phyloP scores from a whole-genome alignment of 495 filamentous ascomycete genomes.

The Sordaria brevicollis region DNA sequence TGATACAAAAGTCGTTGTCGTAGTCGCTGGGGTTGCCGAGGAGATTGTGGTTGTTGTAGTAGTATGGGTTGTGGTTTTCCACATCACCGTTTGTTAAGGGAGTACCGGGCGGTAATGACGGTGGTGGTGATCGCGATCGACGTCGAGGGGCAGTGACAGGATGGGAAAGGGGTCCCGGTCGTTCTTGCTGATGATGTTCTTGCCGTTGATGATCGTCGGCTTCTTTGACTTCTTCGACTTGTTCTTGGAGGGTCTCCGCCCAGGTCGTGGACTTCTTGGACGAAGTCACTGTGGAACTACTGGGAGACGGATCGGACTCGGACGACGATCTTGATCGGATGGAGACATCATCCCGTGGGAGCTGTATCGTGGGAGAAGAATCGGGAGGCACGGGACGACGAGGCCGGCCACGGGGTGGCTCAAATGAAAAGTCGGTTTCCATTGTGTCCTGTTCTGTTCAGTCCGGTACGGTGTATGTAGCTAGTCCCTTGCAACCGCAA shows the following conservation, averaged over 20 bases:
- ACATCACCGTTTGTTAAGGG: not conserved
- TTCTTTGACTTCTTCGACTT: not conserved
- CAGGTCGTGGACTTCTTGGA: not conserved
- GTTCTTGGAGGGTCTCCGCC: not conserved
- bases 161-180: not conserved
- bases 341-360: too few relatives aligned
- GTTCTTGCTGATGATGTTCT: not conserved
- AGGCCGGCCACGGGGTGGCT: not conserved
- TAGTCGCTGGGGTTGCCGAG: not conserved
- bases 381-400: too few relatives aligned
- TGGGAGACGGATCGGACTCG: too few relatives aligned
- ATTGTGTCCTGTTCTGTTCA: too few relatives aligned
- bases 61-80: not conserved
- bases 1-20: not conserved
- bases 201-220: not conserved
- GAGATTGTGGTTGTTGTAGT: not conserved
- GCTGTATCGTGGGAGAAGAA: not conserved
- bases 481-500: too few relatives aligned
- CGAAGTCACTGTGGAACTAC: not conserved
- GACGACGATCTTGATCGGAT: not conserved
- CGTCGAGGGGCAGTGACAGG: not conserved
- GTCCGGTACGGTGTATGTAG: too few relatives aligned
- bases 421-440: not conserved
- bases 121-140: not conserved
- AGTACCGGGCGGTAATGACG: not conserved